phyloP scores from a whole-genome alignment of 805 yeast genomes.

The Hanseniaspora mollemarum region DNA sequence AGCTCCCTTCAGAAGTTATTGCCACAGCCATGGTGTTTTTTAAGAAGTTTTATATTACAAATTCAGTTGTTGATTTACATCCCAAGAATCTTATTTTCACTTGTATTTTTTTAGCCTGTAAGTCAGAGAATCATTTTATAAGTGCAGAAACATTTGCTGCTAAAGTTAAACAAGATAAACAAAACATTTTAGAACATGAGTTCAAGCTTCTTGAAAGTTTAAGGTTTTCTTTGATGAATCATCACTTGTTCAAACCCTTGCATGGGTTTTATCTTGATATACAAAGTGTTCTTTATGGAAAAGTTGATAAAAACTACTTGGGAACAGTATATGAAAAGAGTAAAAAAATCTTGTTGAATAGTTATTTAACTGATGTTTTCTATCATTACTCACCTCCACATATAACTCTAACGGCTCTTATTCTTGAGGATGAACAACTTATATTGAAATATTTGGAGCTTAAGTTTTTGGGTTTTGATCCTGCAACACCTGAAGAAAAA shows the following conservation, averaged over 20 bases:
- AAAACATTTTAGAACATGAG: slow-evolving; percentile 64
- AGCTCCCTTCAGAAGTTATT: slow-evolving; percentile 76
- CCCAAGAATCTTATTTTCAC: slow-evolving; percentile 75
- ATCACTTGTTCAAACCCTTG: slow-evolving; percentile 80
- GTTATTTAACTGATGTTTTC: slow-evolving; percentile 63
- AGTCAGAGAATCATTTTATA: slow-evolving; percentile 82
- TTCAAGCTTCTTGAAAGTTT: slow-evolving; percentile 63
- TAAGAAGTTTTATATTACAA: slow-evolving; percentile 63
- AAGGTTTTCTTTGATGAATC: slow-evolving; percentile 69
- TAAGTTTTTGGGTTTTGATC: slow-evolving; percentile 37
- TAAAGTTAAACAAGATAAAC: slow-evolving; percentile 55
- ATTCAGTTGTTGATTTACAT: slow-evolving; percentile 77
- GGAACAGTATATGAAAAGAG: slow-evolving; percentile 65
- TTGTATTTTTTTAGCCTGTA: slow-evolving; percentile 81
- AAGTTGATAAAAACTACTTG: slow-evolving; percentile 43
- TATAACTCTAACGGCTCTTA: slow-evolving; percentile 78
- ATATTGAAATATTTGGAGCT: slow-evolving; percentile 55
- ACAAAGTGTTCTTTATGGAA: slow-evolving; percentile 44
- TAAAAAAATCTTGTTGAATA: slow-evolving; percentile 49
- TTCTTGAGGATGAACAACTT: slow-evolving; percentile 51
- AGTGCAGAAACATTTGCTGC: slow-evolving; percentile 70
- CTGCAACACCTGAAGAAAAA: slow-evolving; percentile 17
- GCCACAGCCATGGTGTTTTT: slow-evolving; percentile 80
- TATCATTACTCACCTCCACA: slow-evolving; percentile 89
- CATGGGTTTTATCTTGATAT: slow-evolving; percentile 91